Base-by-base conservation (phyloP, 768 basidiomycete genomes). In the Pleurotus platypus region DNA sequence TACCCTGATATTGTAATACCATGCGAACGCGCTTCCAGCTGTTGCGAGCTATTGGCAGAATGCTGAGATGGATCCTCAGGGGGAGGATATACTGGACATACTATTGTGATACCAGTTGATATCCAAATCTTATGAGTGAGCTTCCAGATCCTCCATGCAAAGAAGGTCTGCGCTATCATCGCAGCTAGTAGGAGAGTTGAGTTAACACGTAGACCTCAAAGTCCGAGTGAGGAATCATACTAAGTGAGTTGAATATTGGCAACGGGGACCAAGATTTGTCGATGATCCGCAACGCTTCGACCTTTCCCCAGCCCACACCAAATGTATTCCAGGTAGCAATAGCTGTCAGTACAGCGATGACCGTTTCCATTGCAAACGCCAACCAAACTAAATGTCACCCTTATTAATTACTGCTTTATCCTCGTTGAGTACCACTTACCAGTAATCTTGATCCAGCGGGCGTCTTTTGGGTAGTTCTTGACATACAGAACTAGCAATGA, bases 231-330 rank as follows among this genome's bases (percentile, higher is more conserved):
- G 58, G 50, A 12, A 63, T 20, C 61, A 57, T 35, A 56, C 8
- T 20, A 13, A 45, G 56, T 27, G 22, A 59, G 22, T 37, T 60
- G 37, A 49, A 58, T 53, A 4, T 58, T 30, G 22, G 57, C 18
- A 47, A 37, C 46, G 26, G 48, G 59, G 5, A 60, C 51, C 63
- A 64, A 63, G 38, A 59, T 39, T 24, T 62, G n/a, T 15, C 5
- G 62, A 58, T 7, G 51, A 55, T 56, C 3, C 16, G 18, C 16
- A 64, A 40, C 12, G 42, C 18, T 7, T 54, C 50, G 4, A 49
- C 24, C 8, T 63, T 57, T 8, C 63, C 63, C 63, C 63, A 64
- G 15, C 64, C 64, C 16, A 18, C 15, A 5, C 57, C 63, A 20
- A 60, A 58, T 3, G 37, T 26, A 24, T 59, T 51, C 61, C 63